Evolutionary conservation across 352 stramenopile species (phyloP).

Genomic region (Phytopythium chamaehyphon): DNA sequence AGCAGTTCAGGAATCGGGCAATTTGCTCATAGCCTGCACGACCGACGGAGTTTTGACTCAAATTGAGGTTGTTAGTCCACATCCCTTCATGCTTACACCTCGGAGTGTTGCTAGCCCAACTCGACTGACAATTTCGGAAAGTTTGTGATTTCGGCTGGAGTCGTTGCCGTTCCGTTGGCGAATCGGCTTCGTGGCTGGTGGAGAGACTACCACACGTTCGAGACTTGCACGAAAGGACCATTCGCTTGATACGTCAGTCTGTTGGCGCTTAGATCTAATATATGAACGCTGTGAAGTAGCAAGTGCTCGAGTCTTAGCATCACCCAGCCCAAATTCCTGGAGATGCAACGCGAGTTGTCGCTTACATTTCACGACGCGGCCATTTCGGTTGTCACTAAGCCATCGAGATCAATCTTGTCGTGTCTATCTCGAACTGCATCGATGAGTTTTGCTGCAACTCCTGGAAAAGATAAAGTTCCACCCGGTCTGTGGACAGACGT

Average conservation of each 20-base stretch:
- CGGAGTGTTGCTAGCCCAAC: conserved; percentile 5
- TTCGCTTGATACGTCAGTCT: conserved; percentile 60
- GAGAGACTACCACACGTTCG: conserved; percentile 9
- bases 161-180: background rate
- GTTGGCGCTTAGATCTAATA: conserved; percentile 66
- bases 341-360: conserved; percentile 51
- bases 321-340: conserved; percentile 70
- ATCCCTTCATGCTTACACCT: conserved; percentile 11
- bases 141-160: conserved; percentile 11
- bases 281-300: conserved; percentile 49
- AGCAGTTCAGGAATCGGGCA: conserved; percentile 44
- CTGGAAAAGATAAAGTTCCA: conserved; percentile 23
- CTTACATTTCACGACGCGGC: conserved; percentile 20
- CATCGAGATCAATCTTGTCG: conserved; percentile 9
- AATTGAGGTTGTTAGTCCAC: conserved; percentile 52
- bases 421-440: conserved; percentile 20
- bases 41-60: conserved; percentile 71
- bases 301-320: conserved; percentile 52
- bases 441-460: conserved; percentile 35
- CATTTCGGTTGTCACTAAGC: conserved; percentile 16
- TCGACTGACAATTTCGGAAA: conserved; percentile 4
- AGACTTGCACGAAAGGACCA: conserved; percentile 55
- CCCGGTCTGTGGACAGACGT: conserved; percentile 4
- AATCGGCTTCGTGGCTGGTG: background rate
- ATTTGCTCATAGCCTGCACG: conserved; percentile 49